Conservation (phyloP, 768 basidiomycete species). For the Mycena rosella region DNA sequence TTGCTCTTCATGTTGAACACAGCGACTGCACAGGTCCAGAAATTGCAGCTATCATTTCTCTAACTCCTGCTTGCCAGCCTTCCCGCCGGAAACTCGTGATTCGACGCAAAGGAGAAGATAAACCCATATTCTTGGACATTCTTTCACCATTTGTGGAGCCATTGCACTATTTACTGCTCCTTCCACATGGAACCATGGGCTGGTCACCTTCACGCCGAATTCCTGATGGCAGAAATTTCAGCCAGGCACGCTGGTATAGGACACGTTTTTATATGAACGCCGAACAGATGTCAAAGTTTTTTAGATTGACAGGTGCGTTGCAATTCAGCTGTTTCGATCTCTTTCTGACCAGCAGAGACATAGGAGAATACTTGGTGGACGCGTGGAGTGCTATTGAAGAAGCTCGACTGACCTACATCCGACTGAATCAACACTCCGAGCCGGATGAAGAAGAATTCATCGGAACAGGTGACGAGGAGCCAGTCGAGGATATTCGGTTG, state of each 20-base stretch:
- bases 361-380: constrained; percentile 15
- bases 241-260: constrained; percentile 11
- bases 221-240: no score
- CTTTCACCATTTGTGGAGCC: constrained; percentile 14
- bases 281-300: constrained; percentile 12
- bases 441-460: background rate
- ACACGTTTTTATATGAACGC: constrained; percentile 10
- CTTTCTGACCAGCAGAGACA: no score
- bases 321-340: no score
- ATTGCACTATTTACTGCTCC: constrained; percentile 6
- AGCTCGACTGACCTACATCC: constrained; percentile 10
- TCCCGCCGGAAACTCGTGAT: constrained; percentile 8
- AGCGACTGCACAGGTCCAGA: no score
- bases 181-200: constrained; percentile 5
- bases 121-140: background rate
- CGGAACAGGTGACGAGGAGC: constrained; percentile 6
- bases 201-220: constrained; percentile 1
- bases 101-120: background rate
- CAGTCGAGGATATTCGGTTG: background rate
- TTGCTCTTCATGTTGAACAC: no score
- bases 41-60: constrained; percentile 12
- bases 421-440: background rate
- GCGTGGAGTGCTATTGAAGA: constrained; percentile 16
- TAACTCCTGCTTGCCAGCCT: constrained; percentile 4
- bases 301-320: background rate